Conservation (phyloP, 1,284 basidiomycete genomes). For the Irpex rosettiformis region DNA sequence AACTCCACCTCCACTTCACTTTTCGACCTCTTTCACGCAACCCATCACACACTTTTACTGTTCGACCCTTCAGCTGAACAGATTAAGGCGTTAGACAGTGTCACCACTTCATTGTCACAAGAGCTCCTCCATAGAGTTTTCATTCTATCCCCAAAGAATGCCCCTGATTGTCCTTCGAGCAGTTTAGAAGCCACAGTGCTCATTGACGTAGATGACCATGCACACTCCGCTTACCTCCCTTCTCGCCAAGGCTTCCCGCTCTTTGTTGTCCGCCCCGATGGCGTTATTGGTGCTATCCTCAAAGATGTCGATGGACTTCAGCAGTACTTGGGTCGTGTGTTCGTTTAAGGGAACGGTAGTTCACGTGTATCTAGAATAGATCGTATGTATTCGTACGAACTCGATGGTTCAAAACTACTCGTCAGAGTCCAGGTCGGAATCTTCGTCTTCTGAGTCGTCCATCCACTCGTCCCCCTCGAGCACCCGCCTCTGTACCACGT, state of each 20-base stretch:
- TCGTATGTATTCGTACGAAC: neutral
- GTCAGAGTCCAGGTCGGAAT: neutral
- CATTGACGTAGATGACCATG: conserved; percentile 15
- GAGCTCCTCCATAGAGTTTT: conserved; percentile 11
- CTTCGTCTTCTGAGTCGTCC: neutral
- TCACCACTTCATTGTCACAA: neutral
- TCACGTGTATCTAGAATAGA: too few relatives aligned
- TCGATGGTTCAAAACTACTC: neutral
- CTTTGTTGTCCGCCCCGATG: conserved; percentile 21
- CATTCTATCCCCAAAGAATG: neutral
- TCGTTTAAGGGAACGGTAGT: neutral
- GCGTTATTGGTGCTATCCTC: conserved; percentile 19
- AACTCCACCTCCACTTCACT: conserved; percentile 14
- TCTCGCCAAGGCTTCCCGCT: neutral
- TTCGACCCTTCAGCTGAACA: conserved; percentile 8
- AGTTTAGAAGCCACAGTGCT: neutral
- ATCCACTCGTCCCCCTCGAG: neutral
- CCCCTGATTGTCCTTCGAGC: neutral
- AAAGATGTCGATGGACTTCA: conserved; percentile 7
- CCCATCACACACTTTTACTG: conserved; percentile 22
- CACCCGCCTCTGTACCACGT: neutral
- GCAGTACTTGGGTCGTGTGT: conserved; percentile 10
- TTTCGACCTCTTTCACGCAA: conserved; percentile 15
- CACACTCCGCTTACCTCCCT: conserved; percentile 12
- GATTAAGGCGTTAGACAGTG: neutral